phyloP scores from a whole-genome alignment of 371 early-diverging fungal species.

The Syncephalastrum monosporum region DNA sequence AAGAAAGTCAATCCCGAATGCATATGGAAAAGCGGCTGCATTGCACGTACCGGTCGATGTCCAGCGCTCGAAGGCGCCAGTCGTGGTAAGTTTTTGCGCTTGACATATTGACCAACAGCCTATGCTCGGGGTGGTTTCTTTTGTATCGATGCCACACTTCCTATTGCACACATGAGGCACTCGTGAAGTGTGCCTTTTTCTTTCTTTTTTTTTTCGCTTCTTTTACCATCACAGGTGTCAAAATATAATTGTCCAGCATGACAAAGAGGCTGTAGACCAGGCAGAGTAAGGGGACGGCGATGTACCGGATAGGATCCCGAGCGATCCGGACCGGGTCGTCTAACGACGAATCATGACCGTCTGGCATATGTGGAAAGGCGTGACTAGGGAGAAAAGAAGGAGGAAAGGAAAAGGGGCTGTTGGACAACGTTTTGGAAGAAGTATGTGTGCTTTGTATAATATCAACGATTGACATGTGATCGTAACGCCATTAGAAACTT shows the following conservation, averaged over 20 bases:
- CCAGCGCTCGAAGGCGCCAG: constrained; percentile 55
- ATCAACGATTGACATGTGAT: no score
- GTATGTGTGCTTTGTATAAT: no score
- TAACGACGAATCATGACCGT: no score
- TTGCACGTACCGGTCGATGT: constrained; percentile 51
- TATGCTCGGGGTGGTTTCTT: constrained; percentile 38
- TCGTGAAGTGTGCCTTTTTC: neutral
- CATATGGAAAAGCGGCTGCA: neutral
- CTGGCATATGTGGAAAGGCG: no score
- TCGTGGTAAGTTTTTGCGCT: constrained; percentile 57
- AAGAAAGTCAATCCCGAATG: neutral
- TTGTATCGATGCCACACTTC: constrained; percentile 28
- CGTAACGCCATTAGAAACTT: no score
- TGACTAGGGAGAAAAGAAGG: no score
- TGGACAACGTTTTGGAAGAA: no score
- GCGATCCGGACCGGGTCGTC: no score
- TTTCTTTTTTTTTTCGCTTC: neutral
- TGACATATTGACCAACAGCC: constrained; percentile 32
- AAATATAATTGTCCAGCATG: constrained; percentile 18
- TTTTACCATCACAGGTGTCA: constrained; percentile 29
- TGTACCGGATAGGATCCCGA: constrained; percentile 25
- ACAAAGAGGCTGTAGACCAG: constrained; percentile 21
- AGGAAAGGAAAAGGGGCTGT: no score
- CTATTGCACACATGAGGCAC: constrained; percentile 9
- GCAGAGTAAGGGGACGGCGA: constrained; percentile 30